Conservation (phyloP, 2,329 filamentous ascomycete genomes). For the Fusarium denticulatum region DNA sequence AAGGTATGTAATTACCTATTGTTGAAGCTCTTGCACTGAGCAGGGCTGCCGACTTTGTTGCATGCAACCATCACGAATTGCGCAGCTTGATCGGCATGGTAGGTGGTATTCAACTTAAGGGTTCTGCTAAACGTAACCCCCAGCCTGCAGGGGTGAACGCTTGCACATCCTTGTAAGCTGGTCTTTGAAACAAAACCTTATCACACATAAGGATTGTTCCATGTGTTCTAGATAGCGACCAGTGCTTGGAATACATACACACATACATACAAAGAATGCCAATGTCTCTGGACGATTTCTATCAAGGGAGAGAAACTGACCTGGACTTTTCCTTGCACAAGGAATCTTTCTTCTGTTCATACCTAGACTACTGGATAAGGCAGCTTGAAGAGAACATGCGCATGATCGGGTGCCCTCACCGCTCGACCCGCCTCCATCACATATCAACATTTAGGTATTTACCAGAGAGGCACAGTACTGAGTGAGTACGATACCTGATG, state of each 20-base stretch:
- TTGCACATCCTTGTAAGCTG: neutral
- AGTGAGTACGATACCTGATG: neutral
- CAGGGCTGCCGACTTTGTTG: neutral
- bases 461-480: neutral
- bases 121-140: neutral
- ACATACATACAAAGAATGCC: neutral
- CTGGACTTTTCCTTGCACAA: neutral
- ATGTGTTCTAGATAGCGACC: neutral
- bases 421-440: constrained; percentile 4
- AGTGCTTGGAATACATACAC: neutral
- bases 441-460: neutral
- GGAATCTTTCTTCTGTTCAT: neutral
- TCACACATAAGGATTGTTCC: neutral
- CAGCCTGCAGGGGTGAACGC: neutral
- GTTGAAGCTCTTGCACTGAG: neutral
- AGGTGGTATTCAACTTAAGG: neutral
- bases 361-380: neutral
- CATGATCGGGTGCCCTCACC: constrained; percentile 8
- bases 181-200: constrained; percentile 8
- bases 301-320: neutral
- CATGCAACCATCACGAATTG: neutral
- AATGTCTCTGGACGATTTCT: neutral
- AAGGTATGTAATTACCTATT: neutral
- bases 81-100: neutral
- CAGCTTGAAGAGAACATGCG: neutral